Conservation (phyloP, 257 asterid genomes). For the Jacaranda copaia region DNA sequence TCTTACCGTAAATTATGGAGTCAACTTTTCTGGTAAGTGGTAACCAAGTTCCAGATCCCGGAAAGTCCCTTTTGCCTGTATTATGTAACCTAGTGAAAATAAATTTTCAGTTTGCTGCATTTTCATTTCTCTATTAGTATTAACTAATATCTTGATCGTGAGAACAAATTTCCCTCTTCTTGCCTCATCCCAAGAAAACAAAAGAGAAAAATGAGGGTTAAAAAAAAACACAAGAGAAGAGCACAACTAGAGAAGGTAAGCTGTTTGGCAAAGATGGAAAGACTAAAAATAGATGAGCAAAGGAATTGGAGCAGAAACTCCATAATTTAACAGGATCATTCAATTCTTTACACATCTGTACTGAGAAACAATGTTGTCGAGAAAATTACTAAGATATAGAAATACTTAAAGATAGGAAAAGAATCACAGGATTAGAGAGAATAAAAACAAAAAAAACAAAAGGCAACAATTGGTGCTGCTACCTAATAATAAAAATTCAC, state of each 20-base stretch:
- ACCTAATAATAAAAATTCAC: slow-evolving; percentile 32
- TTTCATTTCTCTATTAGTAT: not conserved
- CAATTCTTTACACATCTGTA: slow-evolving; percentile 43
- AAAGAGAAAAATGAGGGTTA: not conserved
- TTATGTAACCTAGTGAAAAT: not conserved
- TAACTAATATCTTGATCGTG: slow-evolving; percentile 1
- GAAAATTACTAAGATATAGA: slow-evolving; percentile 15
- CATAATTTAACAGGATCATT: slow-evolving; percentile 22
- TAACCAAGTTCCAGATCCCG: not conserved
- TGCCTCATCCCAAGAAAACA: not conserved
- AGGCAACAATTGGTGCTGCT: slow-evolving; percentile 21
- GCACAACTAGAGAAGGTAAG: too few species aligned
- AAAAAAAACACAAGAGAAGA: not conserved
- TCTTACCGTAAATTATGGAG: slow-evolving; percentile 37
- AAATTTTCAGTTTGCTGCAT: not conserved
- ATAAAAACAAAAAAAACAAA: not conserved
- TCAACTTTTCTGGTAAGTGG: slow-evolving; percentile 26
- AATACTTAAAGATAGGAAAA: slow-evolving; percentile 21
- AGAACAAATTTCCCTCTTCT: not conserved
- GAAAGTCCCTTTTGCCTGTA: not conserved
- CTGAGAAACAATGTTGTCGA: slow-evolving; percentile 14
- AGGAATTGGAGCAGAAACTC: not conserved
- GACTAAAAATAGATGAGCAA: not conserved
- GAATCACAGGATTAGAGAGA: slow-evolving; percentile 25
- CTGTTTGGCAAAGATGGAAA: too few species aligned